phyloP scores from a whole-genome alignment of 306 rosid genomes.

The Astragalus membranaceus region DNA sequence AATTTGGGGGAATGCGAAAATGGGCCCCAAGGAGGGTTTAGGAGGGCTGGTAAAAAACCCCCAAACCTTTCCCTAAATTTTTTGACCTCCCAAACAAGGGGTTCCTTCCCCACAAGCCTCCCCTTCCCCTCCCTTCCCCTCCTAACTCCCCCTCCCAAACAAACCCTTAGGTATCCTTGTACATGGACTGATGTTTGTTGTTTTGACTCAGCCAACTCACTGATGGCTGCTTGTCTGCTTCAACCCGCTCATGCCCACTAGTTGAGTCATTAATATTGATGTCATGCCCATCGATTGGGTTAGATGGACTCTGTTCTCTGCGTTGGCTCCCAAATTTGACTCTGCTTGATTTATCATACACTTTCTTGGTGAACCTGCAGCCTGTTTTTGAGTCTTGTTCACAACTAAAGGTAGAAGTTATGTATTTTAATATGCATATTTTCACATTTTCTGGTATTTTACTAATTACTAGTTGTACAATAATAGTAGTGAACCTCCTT shows the following conservation, averaged over 20 bases:
- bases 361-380: conserved; percentile 75
- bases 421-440: neutral
- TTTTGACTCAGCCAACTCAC: conserved; percentile 64
- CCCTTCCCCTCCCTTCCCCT: no score
- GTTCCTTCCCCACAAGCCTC: no score
- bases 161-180: neutral
- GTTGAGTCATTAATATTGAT: conserved; percentile 83
- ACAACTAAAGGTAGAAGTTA: conserved; percentile 63
- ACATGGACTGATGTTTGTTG: conserved; percentile 23
- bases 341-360: conserved; percentile 84
- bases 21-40: no score
- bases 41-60: no score
- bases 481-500: neutral
- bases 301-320: conserved; percentile 75
- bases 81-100: no score
- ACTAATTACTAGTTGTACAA: neutral
- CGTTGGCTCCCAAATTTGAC: conserved; percentile 58
- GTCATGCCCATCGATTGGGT: conserved; percentile 91
- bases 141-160: no score
- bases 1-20: no score
- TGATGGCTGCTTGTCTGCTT: conserved; percentile 85
- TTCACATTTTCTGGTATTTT: neutral
- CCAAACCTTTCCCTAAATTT: no score
- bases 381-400: conserved; percentile 86
- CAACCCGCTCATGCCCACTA: conserved; percentile 76